phyloP scores from a whole-genome alignment of 2,329 filamentous ascomycete genomes.

The Ceratocystis colombiana region DNA sequence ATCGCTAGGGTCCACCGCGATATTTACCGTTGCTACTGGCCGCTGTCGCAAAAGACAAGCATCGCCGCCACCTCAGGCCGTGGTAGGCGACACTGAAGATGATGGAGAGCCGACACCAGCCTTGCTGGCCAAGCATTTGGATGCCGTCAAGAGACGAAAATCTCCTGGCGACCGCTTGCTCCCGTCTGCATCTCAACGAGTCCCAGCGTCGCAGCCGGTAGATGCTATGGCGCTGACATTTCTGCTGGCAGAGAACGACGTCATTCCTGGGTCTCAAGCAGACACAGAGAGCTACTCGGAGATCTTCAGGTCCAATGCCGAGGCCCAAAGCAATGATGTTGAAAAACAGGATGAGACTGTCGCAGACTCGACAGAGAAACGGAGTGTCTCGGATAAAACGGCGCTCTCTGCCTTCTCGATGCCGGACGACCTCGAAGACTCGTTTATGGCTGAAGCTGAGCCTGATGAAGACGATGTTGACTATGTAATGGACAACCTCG shows the following conservation, averaged over 20 bases:
- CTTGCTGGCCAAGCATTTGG: constrained; percentile 22
- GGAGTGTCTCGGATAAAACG: background rate
- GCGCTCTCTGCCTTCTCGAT: background rate
- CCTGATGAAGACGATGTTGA: constrained; percentile 36
- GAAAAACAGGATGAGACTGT: constrained; percentile 18
- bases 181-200: constrained; percentile 38
- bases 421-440: constrained; percentile 13
- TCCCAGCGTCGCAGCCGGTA: constrained; percentile 34
- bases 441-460: constrained; percentile 30
- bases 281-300: constrained; percentile 22
- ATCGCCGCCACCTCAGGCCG: constrained; percentile 17
- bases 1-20: constrained; percentile 18
- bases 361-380: constrained; percentile 19
- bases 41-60: constrained; percentile 12
- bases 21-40: constrained; percentile 20
- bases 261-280: constrained; percentile 21
- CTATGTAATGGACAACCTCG: constrained; percentile 39
- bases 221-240: constrained; percentile 44
- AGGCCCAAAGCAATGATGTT: constrained; percentile 15
- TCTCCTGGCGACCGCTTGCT: constrained; percentile 30
- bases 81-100: background rate
- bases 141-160: constrained; percentile 17
- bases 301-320: constrained; percentile 9
- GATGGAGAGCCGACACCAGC: constrained; percentile 26
- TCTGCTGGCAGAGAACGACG: constrained; percentile 36